Evolutionary conservation across 768 basidiomycete genomes (phyloP), one percentile per base, ranked within the genome.

Genomic region (Asterophora lycoperdoides): DNA sequence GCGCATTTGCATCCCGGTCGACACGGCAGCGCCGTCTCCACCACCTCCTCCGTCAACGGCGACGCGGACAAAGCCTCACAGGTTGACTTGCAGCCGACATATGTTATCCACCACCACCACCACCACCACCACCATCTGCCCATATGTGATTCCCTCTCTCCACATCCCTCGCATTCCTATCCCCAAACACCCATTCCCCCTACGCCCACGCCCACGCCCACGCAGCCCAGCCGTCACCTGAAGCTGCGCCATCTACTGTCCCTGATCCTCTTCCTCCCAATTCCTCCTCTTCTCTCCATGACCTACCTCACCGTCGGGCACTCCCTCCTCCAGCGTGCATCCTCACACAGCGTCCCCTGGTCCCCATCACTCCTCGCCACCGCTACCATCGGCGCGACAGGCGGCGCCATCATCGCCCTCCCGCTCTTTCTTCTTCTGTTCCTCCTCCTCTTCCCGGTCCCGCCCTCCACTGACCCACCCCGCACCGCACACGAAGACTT

Each of bases 231-330:
- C 10, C 15, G 14, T n/a, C 42, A 33, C 17, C 30, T 14, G 5
- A 55, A 48, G 46, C 41, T 44, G 34, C 38, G 52, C 2, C 44
- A 29, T 4, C 28, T 44, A 26, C n/a, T 55, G 14, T 46, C 65
- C 1, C 52, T 64, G 1, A 8, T 60, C 11, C 48, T 63, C 1
- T 71, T 70, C 52, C 60, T 70, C 4, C 68, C 68, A 0, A 26
- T 70, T 4, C 68, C 70, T 6, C 67, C 68, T 3, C 44, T 69
- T 3, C 48, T 71, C 10, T 61, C 68, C 5, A 47, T 68, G 11
- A 41, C 66, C 0, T 69, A 68, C 49, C 30, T 68, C 17, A 46
- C 60, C 1, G 50, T 60, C 2, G 70, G 70, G 0, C 68, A 70
- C 44, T 57, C 56, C 33, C 52, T 70, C 49, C 58, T 71, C 17